Percentiles rank a stretch among this genome's conserved stretches.
Evolutionary conservation across 1,284 basidiomycete genomes (phyloP).

Genomic region (Rhodofomes roseus): DNA sequence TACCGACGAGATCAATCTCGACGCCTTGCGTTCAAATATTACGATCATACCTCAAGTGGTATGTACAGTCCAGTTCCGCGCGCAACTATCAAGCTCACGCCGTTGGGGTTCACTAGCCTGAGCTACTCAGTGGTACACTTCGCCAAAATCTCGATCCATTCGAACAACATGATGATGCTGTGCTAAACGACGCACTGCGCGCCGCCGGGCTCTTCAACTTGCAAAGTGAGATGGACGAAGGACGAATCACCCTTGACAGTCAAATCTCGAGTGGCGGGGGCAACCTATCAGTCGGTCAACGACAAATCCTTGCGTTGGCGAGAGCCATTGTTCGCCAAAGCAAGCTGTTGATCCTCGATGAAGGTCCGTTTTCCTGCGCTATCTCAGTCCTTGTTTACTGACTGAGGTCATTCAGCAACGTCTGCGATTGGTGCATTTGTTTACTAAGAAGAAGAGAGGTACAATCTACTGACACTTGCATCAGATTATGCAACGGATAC

Average conservation of each 20-base stretch:
- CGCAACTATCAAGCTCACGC: background rate
- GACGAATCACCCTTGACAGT: constrained; percentile 32
- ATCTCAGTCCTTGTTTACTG: too few relatives aligned
- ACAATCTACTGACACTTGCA: background rate
- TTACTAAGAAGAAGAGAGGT: too few relatives aligned
- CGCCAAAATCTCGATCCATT: constrained; percentile 45
- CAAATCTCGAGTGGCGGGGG: constrained; percentile 33
- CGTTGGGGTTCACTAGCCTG: constrained; percentile 32
- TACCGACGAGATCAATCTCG: constrained; percentile 52
- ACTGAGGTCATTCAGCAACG: constrained; percentile 33
- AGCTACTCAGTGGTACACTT: constrained; percentile 32
- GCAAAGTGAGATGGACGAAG: constrained; percentile 24
- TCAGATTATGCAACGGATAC: constrained; percentile 20
- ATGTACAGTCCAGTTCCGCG: constrained; percentile 5
- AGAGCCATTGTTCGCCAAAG: constrained; percentile 30
- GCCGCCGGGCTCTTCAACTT: constrained; percentile 30
- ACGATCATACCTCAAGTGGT: constrained; percentile 46
- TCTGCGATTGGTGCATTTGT: constrained; percentile 44
- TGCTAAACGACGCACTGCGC: constrained; percentile 28
- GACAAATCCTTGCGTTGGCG: constrained; percentile 31
- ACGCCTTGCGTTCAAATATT: constrained; percentile 46
- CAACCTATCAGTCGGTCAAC: constrained; percentile 38
- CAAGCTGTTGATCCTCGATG: constrained; percentile 34
- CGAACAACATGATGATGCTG: constrained; percentile 46
- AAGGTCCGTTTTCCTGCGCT: constrained; percentile 18